phyloP scores from a whole-genome alignment of 441 rosid species.

The Aleurites moluccanus region DNA sequence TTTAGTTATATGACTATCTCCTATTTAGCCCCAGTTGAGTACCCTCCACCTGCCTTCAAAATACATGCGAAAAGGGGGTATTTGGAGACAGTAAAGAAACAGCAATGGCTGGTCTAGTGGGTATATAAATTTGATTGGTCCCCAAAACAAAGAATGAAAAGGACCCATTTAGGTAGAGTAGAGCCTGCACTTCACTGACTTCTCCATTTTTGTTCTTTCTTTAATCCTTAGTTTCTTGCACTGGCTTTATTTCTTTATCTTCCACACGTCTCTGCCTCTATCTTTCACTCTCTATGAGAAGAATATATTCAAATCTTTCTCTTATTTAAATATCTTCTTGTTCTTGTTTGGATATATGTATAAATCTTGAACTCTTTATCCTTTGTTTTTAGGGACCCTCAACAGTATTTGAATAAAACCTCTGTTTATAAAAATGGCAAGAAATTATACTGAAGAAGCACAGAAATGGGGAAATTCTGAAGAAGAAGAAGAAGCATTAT shows the following conservation, averaged over 20 bases:
- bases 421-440: conserved; percentile 34
- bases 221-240: neutral
- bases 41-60: conserved; percentile 8
- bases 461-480: conserved; percentile 20
- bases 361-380: conserved; percentile 1
- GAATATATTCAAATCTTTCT: conserved; percentile 7
- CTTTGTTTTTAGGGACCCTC: conserved; percentile 19
- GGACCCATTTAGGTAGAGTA: conserved; percentile 17
- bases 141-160: conserved; percentile 8
- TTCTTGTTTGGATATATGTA: conserved; percentile 15
- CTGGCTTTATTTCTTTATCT: conserved; percentile 27
- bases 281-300: neutral
- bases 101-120: conserved; percentile 28
- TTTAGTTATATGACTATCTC: neutral
- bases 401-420: conserved; percentile 1
- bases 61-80: conserved; percentile 14
- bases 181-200: conserved; percentile 19
- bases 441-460: conserved; percentile 15
- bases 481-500: conserved; percentile 53
- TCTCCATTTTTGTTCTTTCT: conserved; percentile 8
- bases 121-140: neutral
- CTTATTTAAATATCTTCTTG: conserved; percentile 21
- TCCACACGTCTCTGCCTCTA: conserved; percentile 28
- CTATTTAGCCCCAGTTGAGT: conserved; percentile 36
- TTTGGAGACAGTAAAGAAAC: conserved; percentile 3